Percentiles rank a stretch among this genome's conserved stretches.
Evolutionary conservation across 2,329 filamentous ascomycete genomes (phyloP).

Genomic region (Ambrosiella xylebori): DNA sequence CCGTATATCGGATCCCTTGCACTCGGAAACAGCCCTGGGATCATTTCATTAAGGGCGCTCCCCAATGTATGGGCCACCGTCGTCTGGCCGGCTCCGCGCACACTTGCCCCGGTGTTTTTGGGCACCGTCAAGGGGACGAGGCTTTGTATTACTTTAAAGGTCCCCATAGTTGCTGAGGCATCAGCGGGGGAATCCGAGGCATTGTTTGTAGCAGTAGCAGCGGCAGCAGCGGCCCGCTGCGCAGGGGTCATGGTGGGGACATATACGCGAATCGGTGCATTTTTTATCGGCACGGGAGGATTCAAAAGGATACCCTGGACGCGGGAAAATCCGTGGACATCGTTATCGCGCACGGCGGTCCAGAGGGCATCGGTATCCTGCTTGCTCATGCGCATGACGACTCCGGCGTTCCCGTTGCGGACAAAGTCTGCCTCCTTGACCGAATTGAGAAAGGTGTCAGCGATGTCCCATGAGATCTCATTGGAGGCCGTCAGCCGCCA

Average conservation of each 20-base stretch:
- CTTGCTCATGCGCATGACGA: constrained; percentile 77
- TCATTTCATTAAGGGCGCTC: constrained; percentile 52
- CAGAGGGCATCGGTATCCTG: constrained; percentile 70
- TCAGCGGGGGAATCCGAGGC: background rate
- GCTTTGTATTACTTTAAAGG: constrained; percentile 59
- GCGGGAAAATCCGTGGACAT: constrained; percentile 53
- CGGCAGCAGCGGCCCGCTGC: constrained; percentile 19
- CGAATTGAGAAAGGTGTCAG: constrained; percentile 45
- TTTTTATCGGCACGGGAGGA: constrained; percentile 53
- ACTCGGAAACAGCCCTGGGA: constrained; percentile 77
- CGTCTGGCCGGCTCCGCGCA: background rate
- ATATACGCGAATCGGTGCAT: constrained; percentile 80
- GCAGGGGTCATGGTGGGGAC: constrained; percentile 48
- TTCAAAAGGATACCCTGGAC: constrained; percentile 66
- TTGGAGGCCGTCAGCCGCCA: constrained; percentile 39
- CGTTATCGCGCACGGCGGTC: constrained; percentile 62
- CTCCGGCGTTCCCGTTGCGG: constrained; percentile 72
- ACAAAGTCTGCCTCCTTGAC: constrained; percentile 69
- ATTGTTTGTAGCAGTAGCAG: background rate
- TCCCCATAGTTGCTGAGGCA: constrained; percentile 22
- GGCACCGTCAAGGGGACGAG: constrained; percentile 38
- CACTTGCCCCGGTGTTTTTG: constrained; percentile 21
- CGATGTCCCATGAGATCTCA: constrained; percentile 40
- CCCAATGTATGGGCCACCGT: constrained; percentile 37
- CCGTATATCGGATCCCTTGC: constrained; percentile 70